phyloP scores from a whole-genome alignment of 2,329 filamentous ascomycete genomes.

The Nannizziopsis arthrosporioides region DNA sequence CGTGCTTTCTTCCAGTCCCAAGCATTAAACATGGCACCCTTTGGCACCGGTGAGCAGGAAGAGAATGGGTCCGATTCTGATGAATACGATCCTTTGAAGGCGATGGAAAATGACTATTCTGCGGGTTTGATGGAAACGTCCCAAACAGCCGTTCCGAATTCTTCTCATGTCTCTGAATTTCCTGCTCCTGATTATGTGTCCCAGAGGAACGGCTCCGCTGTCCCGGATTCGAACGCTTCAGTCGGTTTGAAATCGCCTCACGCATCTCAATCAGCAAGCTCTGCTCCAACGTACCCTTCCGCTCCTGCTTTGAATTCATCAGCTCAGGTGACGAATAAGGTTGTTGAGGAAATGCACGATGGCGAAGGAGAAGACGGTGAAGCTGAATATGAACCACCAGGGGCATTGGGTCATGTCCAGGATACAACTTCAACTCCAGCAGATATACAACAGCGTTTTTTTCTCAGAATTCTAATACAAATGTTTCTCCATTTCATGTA shows the following conservation, averaged over 20 bases:
- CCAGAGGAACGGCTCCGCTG: constrained; percentile 18
- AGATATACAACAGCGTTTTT: constrained; percentile 42
- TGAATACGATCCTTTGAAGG: constrained; percentile 45
- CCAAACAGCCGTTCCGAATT: constrained; percentile 21
- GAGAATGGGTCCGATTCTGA: constrained; percentile 45
- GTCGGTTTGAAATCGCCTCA: constrained; percentile 26
- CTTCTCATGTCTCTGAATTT: constrained; percentile 20
- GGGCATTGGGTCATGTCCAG: constrained; percentile 38
- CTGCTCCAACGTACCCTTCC: constrained; percentile 22
- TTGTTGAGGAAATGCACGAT: constrained; percentile 51
- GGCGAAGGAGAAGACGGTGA: constrained; percentile 42
- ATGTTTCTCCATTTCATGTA: constrained; percentile 47
- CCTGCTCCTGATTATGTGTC: constrained; percentile 18
- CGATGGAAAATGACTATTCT: constrained; percentile 33
- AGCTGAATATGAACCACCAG: constrained; percentile 44
- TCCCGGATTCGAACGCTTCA: constrained; percentile 20
- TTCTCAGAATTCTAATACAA: constrained; percentile 47
- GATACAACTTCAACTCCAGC: constrained; percentile 39
- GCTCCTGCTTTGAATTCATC: constrained; percentile 30
- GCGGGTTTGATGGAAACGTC: constrained; percentile 21
- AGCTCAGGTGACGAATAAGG: constrained; percentile 47
- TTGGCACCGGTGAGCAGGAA: constrained; percentile 41
- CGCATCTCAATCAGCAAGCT: constrained; percentile 26
- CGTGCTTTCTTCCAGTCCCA: constrained; percentile 43
- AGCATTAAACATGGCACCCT: constrained; percentile 31